Percentiles rank a stretch among this genome's conserved stretches.
These are phyloP conservation scores for Mycena galopus DNA, from an alignment of 768 basidiomycete species.

Conservation along the genomic window DNA sequence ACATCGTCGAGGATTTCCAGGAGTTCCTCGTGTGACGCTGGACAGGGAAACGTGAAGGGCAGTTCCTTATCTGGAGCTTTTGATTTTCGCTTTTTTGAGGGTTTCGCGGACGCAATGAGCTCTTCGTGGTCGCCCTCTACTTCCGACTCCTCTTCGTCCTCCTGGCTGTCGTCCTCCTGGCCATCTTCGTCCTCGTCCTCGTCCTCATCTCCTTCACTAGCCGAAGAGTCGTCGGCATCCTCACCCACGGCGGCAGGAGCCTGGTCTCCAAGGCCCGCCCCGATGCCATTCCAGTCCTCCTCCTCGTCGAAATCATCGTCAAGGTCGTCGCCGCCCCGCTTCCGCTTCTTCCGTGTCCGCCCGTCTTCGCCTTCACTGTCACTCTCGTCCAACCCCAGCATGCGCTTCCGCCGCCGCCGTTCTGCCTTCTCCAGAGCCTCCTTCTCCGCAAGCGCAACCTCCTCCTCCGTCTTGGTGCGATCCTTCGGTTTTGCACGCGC, in stretches of 20 bases:
- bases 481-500: constrained; percentile 95
- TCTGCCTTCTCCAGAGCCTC: constrained; percentile 91
- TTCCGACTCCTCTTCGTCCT: constrained; percentile 52
- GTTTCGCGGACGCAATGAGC: constrained; percentile 48
- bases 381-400: constrained; percentile 84
- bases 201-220: constrained; percentile 50
- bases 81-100: constrained; percentile 45
- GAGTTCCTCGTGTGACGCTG: constrained; percentile 88
- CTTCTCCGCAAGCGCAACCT: constrained; percentile 89
- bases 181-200: constrained; percentile 62
- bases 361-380: constrained; percentile 72
- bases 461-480: constrained; percentile 96
- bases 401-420: constrained; percentile 78
- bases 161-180: constrained; percentile 46
- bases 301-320: constrained; percentile 85
- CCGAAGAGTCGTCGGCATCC: constrained; percentile 45
- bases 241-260: constrained; percentile 46
- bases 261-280: constrained; percentile 54
- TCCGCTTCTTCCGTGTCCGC: constrained; percentile 53
- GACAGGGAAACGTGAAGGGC: constrained; percentile 95
- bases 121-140: constrained; percentile 61
- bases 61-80: constrained; percentile 68
- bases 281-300: constrained; percentile 57
- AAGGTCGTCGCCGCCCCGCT: constrained; percentile 87
- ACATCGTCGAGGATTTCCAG: constrained; percentile 83